These are phyloP conservation scores for Trichoderma citrinoviride DNA, from an alignment of 2,329 filamentous ascomycete species.

Conservation along the genomic window DNA sequence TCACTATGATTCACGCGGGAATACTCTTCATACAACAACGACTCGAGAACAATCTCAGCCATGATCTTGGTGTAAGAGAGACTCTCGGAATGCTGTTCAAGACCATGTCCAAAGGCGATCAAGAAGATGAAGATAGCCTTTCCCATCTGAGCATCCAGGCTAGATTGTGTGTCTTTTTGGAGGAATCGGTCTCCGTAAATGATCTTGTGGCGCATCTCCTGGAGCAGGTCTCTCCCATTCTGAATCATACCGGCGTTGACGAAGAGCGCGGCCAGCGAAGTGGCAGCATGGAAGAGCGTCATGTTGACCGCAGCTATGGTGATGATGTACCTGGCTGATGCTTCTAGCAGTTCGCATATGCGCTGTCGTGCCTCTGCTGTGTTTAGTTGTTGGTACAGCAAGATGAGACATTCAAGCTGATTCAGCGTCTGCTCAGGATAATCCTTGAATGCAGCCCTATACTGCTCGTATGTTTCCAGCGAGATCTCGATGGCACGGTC, in stretches of 20 bases:
- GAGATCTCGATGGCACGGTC: not conserved
- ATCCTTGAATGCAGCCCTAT: not conserved
- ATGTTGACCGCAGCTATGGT: not conserved
- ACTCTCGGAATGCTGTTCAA: conserved; percentile 34
- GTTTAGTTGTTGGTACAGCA: not conserved
- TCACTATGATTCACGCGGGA: not conserved
- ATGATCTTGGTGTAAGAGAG: not conserved
- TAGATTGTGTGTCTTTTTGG: conserved; percentile 12
- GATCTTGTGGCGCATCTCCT: not conserved
- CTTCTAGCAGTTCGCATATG: not conserved
- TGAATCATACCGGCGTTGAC: not conserved
- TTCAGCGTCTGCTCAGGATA: not conserved
- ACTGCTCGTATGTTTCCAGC: not conserved
- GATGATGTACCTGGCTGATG: not conserved
- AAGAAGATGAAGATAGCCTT: conserved; percentile 45
- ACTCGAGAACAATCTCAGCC: not conserved
- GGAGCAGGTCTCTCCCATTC: not conserved
- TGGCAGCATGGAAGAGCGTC: not conserved
- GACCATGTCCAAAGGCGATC: conserved; percentile 43
- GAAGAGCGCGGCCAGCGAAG: not conserved
- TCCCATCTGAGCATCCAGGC: conserved; percentile 36
- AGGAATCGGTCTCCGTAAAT: not conserved
- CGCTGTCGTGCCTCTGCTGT: not conserved
- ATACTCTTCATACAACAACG: not conserved
- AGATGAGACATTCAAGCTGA: not conserved